phyloP scores from a whole-genome alignment of 83 land plant genomes.

The Diphasiastrum complanatum region DNA sequence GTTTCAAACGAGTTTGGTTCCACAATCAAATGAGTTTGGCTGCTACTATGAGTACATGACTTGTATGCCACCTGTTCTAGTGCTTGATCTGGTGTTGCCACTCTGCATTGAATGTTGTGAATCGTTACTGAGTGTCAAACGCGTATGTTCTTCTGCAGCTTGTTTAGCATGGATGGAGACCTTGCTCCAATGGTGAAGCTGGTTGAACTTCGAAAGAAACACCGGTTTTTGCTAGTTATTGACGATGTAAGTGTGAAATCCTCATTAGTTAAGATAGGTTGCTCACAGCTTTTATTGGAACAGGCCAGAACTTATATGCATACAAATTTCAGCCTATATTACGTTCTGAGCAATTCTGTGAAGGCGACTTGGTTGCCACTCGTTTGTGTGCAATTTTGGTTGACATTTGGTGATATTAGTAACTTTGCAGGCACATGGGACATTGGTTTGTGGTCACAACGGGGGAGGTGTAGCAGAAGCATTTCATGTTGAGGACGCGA shows the following conservation, averaged over 20 bases:
- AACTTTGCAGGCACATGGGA: conserved; percentile 88
- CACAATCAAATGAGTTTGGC: no score
- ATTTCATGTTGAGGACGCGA: conserved; percentile 62
- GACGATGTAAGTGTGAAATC: conserved; percentile 72
- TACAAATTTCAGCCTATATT: no score
- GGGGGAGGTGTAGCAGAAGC: conserved; percentile 91
- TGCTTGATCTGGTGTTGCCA: no score
- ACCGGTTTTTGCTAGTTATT: conserved; percentile 71
- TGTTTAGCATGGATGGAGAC: conserved; percentile 99
- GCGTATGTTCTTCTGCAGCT: conserved; percentile 45
- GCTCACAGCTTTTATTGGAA: no score
- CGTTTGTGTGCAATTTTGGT: neutral
- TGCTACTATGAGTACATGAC: no score
- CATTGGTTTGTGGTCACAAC: conserved; percentile 85
- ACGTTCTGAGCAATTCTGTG: no score
- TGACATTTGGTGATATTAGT: neutral
- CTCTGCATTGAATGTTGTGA: no score
- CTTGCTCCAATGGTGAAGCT: conserved; percentile 82
- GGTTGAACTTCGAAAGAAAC: conserved; percentile 64
- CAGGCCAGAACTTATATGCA: no score
- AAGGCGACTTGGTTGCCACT: no score
- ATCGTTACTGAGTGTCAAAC: no score
- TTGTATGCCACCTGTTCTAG: no score
- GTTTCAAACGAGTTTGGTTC: no score
- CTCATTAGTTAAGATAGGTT: neutral